Evolutionary conservation across 306 rosid species (phyloP).

Genomic region (Citrullus amarus): DNA sequence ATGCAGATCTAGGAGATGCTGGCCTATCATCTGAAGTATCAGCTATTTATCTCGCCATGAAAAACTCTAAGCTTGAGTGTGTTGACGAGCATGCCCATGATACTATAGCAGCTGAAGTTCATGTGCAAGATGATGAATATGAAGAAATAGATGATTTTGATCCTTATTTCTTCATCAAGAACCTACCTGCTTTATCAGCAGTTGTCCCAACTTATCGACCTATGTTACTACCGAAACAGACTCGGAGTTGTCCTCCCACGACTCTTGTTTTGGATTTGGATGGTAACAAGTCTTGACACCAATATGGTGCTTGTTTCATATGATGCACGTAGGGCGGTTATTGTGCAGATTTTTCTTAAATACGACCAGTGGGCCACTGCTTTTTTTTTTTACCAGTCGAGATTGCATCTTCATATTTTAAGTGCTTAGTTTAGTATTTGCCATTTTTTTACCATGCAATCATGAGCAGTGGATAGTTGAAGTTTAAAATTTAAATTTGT

Average conservation of each 20-base stretch:
- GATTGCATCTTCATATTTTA: background rate
- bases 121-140: conserved; percentile 59
- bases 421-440: background rate
- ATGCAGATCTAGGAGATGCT: conserved; percentile 53
- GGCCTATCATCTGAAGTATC: conserved; percentile 68
- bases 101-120: conserved; percentile 62
- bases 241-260: conserved; percentile 93
- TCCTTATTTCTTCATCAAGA: conserved; percentile 90
- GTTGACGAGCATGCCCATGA: conserved; percentile 81
- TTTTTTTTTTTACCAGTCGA: background rate
- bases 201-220: conserved; percentile 93
- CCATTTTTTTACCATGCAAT: background rate
- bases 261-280: conserved; percentile 95
- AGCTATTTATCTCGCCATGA: conserved; percentile 70
- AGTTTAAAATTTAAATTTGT: background rate
- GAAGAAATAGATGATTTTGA: conserved; percentile 85
- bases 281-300: conserved; percentile 39
- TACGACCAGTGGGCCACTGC: background rate
- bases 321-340: background rate
- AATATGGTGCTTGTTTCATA: background rate
- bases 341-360: background rate
- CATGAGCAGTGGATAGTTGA: background rate
- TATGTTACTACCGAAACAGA: conserved; percentile 83
- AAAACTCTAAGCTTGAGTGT: conserved; percentile 85
- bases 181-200: conserved; percentile 69